phyloP scores from a whole-genome alignment of 2,329 filamentous ascomycete genomes.

The Arthrobotrys conoides region DNA sequence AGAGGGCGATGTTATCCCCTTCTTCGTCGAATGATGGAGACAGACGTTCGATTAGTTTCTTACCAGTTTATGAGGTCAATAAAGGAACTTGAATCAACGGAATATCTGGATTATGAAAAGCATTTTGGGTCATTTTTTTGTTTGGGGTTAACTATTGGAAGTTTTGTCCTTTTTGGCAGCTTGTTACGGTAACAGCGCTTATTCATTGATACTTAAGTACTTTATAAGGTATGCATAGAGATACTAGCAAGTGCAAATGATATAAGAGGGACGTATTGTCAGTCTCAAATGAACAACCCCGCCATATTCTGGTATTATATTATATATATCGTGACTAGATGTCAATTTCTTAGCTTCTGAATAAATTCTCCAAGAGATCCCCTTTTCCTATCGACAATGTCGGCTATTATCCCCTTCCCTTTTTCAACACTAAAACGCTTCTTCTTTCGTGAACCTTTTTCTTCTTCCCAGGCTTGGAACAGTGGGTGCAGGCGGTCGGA shows the following conservation, averaged over 20 bases:
- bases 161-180: background rate
- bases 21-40: conserved; percentile 37
- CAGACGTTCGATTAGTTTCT: conserved; percentile 37
- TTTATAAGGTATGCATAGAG: too few relatives aligned
- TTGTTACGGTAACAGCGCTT: too few relatives aligned
- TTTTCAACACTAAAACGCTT: background rate
- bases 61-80: conserved; percentile 29
- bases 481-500: background rate
- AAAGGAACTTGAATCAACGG: conserved; percentile 9
- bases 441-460: background rate
- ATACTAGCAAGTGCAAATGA: background rate
- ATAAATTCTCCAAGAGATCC: background rate
- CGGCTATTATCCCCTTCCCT: background rate
- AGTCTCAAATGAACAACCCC: background rate
- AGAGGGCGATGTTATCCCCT: conserved; percentile 52
- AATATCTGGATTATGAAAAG: background rate
- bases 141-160: background rate
- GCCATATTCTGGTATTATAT: too few relatives aligned
- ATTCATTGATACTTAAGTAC: too few relatives aligned
- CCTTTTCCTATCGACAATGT: background rate
- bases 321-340: background rate
- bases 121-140: too few relatives aligned
- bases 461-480: background rate
- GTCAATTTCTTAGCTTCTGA: background rate
- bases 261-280: background rate